Evolutionary conservation across 169 alveolate species (phyloP).

Genomic region (Cryptosporidium andersoni): DNA sequence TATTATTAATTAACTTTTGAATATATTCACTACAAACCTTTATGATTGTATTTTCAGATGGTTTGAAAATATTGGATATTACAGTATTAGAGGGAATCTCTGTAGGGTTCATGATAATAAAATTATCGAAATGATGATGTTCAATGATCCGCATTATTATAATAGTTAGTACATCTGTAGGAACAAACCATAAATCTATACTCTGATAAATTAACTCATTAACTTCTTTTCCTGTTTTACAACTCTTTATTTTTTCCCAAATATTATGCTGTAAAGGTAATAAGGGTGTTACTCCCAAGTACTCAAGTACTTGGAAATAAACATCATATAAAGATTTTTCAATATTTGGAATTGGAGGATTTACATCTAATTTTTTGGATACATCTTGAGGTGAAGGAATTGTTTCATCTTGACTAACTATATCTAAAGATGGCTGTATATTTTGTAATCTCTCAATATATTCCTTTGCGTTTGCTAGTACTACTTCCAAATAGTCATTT

Average conservation of each 20-base stretch:
- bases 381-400: background rate
- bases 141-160: slow-evolving; percentile 12
- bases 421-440: background rate
- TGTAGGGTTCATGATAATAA: slow-evolving; percentile 9
- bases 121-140: slow-evolving; percentile 31
- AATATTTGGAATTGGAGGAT: background rate
- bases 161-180: slow-evolving; percentile 2
- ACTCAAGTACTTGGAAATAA: slow-evolving; percentile 13
- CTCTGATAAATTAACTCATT: slow-evolving; percentile 28
- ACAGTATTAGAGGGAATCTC: background rate
- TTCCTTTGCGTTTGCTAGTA: slow-evolving; percentile 20
- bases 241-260: slow-evolving; percentile 18
- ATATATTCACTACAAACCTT: slow-evolving; percentile 28
- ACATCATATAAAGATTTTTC: slow-evolving; percentile 10
- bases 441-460: slow-evolving; percentile 39
- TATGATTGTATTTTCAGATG: slow-evolving; percentile 7
- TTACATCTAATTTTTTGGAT: background rate
- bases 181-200: slow-evolving; percentile 55
- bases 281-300: slow-evolving; percentile 21
- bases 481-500: slow-evolving; percentile 30
- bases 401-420: background rate
- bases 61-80: slow-evolving; percentile 27
- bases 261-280: slow-evolving; percentile 13
- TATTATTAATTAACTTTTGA: background rate
- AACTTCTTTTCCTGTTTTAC: slow-evolving; percentile 39